Evolutionary conservation across 2,329 filamentous ascomycete genomes (phyloP).

Genomic region (Bipolaris sorokiniana): DNA sequence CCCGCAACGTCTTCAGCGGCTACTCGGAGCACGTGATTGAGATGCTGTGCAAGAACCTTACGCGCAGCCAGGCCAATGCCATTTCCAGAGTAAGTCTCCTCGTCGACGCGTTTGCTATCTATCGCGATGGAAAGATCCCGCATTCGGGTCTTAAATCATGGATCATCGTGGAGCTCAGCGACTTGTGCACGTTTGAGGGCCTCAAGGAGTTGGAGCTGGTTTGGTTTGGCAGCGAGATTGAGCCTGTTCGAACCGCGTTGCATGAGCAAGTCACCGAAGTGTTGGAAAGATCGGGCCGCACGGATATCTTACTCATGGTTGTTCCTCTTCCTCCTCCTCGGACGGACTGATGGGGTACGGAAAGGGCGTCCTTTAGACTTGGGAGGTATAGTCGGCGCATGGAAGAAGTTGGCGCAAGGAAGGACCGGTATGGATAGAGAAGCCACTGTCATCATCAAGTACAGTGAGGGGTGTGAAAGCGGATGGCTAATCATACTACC

Average conservation of each 20-base stretch:
- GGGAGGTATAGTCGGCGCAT: too few species aligned
- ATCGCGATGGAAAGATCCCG: conserved; percentile 5
- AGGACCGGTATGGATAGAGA: too few species aligned
- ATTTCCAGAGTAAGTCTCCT: conserved; percentile 4
- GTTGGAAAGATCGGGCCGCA: neutral
- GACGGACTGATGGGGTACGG: too few species aligned
- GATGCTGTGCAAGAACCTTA: conserved; percentile 1
- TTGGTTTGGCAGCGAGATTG: conserved; percentile 6
- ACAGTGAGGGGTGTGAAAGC: neutral
- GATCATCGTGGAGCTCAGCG: conserved; percentile 1
- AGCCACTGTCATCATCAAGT: too few species aligned
- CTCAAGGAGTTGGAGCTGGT: neutral
- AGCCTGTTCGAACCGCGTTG: neutral
- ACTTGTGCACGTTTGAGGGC: neutral
- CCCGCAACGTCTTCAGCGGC: neutral
- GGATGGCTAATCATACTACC: neutral
- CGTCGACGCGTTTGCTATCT: conserved; percentile 6
- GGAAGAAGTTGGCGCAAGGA: too few species aligned
- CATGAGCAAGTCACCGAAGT: neutral
- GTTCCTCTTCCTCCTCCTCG: too few species aligned
- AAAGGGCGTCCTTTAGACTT: too few species aligned
- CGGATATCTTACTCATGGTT: conserved; percentile 2
- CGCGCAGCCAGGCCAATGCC: neutral
- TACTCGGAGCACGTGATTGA: conserved; percentile 7
- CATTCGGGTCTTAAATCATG: conserved; percentile 3